Evolutionary conservation across 495 filamentous ascomycete genomes (phyloP).

Genomic region (Gamarada debralockiae): DNA sequence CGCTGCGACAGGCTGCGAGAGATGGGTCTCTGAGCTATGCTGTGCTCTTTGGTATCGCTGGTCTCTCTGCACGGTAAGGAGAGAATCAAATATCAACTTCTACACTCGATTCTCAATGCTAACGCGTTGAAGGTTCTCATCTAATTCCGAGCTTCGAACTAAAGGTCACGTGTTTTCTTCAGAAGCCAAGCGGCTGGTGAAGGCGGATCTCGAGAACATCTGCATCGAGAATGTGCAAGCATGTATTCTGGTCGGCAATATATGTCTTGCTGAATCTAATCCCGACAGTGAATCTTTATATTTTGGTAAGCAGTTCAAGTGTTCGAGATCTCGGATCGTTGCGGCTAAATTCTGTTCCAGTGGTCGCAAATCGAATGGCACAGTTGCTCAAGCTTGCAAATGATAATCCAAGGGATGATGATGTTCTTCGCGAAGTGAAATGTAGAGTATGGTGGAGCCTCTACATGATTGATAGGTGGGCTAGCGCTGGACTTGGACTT

Average conservation of each 20-base stretch:
- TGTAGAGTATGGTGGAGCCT: slow-evolving; percentile 14
- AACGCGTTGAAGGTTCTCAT: not conserved
- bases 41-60: slow-evolving; percentile 20
- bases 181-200: slow-evolving; percentile 1
- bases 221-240: slow-evolving; percentile 20
- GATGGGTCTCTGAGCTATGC: slow-evolving; percentile 6
- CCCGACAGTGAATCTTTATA: slow-evolving; percentile 8
- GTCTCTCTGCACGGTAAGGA: slow-evolving; percentile 23
- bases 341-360: not conserved
- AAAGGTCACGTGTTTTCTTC: not conserved
- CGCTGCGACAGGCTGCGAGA: not conserved
- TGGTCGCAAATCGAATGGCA: slow-evolving; percentile 15
- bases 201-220: slow-evolving; percentile 9
- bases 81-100: not conserved
- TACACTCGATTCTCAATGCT: not conserved
- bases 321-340: not conserved
- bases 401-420: not conserved
- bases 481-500: slow-evolving; percentile 4
- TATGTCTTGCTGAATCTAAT: slow-evolving; percentile 7
- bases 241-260: slow-evolving; percentile 14
- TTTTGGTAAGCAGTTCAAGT: slow-evolving; percentile 6
- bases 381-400: slow-evolving; percentile 3
- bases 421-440: slow-evolving; percentile 6
- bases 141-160: not conserved
- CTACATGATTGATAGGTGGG: slow-evolving; percentile 14